A percentile compares a stretch with the other conserved stretches of the same genome.
These are phyloP conservation scores for Rubia yunnanensis DNA, from an alignment of 257 asterid genomes.

Conservation along the genomic window DNA sequence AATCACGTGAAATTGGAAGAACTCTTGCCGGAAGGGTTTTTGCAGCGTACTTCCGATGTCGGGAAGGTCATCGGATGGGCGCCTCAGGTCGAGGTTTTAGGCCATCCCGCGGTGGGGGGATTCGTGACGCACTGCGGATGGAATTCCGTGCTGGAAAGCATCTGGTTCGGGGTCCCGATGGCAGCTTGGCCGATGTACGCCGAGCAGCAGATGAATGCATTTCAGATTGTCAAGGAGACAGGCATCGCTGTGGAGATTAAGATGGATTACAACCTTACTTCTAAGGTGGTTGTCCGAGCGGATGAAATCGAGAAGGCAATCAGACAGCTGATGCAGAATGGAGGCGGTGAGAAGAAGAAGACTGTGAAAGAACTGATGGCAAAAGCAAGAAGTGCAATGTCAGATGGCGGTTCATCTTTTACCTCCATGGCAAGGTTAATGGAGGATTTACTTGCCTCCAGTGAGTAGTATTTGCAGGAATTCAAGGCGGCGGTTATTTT, in stretches of 20 bases:
- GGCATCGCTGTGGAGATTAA: constrained; percentile 6
- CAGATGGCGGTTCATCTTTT: constrained; percentile 2
- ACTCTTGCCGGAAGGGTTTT: constrained; percentile 8
- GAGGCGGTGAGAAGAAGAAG: constrained; percentile 1
- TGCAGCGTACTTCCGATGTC: neutral
- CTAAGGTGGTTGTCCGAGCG: neutral
- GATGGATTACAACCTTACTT: neutral
- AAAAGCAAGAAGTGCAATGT: neutral
- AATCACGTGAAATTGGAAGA: neutral
- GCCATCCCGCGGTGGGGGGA: constrained; percentile 1
- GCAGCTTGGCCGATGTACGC: constrained; percentile 11
- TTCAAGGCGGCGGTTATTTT: too few relatives aligned
- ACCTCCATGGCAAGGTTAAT: neutral
- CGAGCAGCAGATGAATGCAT: constrained; percentile 7
- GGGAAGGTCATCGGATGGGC: constrained; percentile 2
- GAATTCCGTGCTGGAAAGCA: constrained; percentile 10
- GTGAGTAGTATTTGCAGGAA: too few relatives aligned
- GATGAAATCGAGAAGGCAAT: constrained; percentile 7
- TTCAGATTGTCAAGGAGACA: constrained; percentile 3
- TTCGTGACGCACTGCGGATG: constrained; percentile 12
- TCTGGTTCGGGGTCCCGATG: constrained; percentile 12
- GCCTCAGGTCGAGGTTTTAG: constrained; percentile 2
- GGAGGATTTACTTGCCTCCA: neutral
- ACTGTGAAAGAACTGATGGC: constrained; percentile 1
- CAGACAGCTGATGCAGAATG: neutral